Evolutionary conservation across 2,329 filamentous ascomycete species (phyloP), one percentile per base, ranked within the genome.

Genomic region (Botrytis elliptica): DNA sequence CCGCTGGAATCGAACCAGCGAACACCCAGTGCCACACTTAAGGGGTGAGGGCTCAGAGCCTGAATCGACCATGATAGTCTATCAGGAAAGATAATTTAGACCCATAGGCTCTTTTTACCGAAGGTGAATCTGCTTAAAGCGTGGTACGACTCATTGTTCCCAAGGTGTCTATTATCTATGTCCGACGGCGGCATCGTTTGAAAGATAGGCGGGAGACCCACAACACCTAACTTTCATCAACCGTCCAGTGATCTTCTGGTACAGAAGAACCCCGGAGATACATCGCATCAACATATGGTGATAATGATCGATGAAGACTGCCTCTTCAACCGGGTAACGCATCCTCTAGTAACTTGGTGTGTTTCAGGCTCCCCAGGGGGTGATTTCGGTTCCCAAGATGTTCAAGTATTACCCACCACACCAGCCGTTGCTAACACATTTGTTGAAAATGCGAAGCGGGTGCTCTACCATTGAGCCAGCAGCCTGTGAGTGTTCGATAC

Each of bases 291-390:
- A 46, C 44, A 42, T 55, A 67, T 40, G 29, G 36, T 55, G 2
- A 67, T 55, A 52, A 67, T 67, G 65, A 67, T 55, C 44, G 44
- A 67, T 55, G 65, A 55, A 67, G 65, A 38, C 65, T 67, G 65
- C 65, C 46, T 40, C 46, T 29, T 67, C 65, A 55, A 67, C 20
- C 63, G 63, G 63, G 63, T 66, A 67, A 67, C 25, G 46, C 46
- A 55, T 67, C 65, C 46, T 55, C 36, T 20, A 7, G 16, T 8
- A 67, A 36, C 0, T 55, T 67, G 36, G 46, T 14, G 6, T 55
- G 33, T 67, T 67, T 52, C 65, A 67, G 25, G 25, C 46, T 55
- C 63, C 63, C 63, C 63, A 22, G 63, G 63, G 63, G 29, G 63
- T 36, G 63, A 49, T 66, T 49, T 66, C 63, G 63, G 44, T 66